Percentiles rank a stretch among this genome's conserved stretches.
phyloP scores from a whole-genome alignment of 225 moss, liverwort and hornwort genomes.

The Anthoceros angustus region DNA sequence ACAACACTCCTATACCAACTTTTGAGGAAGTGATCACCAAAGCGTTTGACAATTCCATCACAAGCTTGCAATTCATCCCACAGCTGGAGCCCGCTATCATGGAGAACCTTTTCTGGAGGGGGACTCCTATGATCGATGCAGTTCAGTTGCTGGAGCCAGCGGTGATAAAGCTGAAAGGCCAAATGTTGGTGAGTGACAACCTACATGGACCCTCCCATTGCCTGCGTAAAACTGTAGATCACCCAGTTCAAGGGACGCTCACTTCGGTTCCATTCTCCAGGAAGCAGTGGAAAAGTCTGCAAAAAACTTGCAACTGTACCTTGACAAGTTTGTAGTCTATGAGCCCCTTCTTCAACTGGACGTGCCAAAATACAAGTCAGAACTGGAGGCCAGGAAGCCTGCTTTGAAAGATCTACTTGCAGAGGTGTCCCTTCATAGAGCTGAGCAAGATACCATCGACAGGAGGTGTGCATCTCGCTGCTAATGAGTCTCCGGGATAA shows the following conservation, averaged over 20 bases:
- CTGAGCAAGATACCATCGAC: conserved; percentile 50
- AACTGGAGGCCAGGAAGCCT: conserved; percentile 29
- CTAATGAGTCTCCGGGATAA: not conserved
- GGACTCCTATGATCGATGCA: conserved; percentile 39
- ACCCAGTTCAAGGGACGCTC: not conserved
- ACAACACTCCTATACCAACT: conserved; percentile 40
- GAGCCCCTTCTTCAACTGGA: conserved; percentile 54
- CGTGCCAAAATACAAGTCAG: conserved; percentile 33
- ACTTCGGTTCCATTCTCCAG: conserved; percentile 19
- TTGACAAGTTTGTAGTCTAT: conserved; percentile 36
- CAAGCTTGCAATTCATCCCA: conserved; percentile 46
- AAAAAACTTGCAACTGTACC: conserved; percentile 33
- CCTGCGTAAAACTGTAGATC: not conserved
- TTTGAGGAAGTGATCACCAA: conserved; percentile 64
- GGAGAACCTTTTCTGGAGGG: conserved; percentile 77
- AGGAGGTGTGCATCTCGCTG: conserved; percentile 29
- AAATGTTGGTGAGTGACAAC: conserved; percentile 32
- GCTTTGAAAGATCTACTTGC: conserved; percentile 44
- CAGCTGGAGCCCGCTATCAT: conserved; percentile 64
- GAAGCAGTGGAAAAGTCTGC: conserved; percentile 54
- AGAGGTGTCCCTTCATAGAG: conserved; percentile 51
- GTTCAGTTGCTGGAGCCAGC: conserved; percentile 37
- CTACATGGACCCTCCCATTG: not conserved
- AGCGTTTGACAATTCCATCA: conserved; percentile 57
- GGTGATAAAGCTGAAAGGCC: conserved; percentile 30